Conservation (phyloP, 179 eudicot genomes). For the Spergularia azorica region DNA sequence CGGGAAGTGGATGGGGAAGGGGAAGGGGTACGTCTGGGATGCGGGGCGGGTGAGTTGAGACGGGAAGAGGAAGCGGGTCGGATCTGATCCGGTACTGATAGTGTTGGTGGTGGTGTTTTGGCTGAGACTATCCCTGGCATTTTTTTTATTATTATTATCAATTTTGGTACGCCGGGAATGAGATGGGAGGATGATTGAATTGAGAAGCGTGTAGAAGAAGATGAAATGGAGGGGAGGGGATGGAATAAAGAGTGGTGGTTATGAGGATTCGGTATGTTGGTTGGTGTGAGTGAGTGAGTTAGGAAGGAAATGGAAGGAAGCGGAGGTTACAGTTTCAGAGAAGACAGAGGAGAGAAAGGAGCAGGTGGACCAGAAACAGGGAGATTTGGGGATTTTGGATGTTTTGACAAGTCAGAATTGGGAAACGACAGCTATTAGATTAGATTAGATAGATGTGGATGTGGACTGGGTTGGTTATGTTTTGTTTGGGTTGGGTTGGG, state of each 20-base stretch:
- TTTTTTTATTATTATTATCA: background rate
- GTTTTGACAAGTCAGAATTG: no score
- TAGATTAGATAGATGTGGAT: no score
- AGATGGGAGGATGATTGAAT: no score
- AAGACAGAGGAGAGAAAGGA: background rate
- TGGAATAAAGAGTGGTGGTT: background rate
- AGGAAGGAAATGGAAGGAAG: background rate
- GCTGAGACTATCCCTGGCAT: slow-evolving; percentile 96
- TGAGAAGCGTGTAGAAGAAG: background rate
- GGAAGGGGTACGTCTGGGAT: slow-evolving; percentile 59
- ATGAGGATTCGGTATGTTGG: background rate
- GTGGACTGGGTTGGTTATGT: no score
- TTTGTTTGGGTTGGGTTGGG: no score
- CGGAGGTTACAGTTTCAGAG: background rate
- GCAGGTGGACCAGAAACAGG: background rate
- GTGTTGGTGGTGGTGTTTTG: slow-evolving; percentile 77
- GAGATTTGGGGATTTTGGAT: no score
- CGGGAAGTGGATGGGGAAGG: slow-evolving; percentile 91
- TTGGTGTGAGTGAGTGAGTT: background rate
- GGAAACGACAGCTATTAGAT: no score
- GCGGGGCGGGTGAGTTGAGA: slow-evolving; percentile 46
- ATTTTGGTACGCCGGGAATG: no score
- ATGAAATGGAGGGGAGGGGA: background rate
- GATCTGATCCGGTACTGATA: slow-evolving; percentile 58
- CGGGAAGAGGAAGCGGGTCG: slow-evolving; percentile 42